Evolutionary conservation across 2,329 filamentous ascomycete species (phyloP), one percentile per base, ranked within the genome.

Genomic region (Didymosphaeria variabile): DNA sequence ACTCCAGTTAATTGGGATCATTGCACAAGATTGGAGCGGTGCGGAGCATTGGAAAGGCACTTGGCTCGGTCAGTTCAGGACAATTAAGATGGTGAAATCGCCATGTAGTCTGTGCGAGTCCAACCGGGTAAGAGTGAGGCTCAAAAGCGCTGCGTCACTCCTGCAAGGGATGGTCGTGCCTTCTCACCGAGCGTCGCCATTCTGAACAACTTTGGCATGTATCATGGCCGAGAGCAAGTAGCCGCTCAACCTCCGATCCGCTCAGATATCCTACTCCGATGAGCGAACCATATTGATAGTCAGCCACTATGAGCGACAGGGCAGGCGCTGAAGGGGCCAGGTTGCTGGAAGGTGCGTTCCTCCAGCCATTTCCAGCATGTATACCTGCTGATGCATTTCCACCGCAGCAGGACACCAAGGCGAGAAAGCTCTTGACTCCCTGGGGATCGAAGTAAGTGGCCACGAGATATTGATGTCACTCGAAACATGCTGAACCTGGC

Each of bases 301-400:
- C 21, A 21, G 21, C 17, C 42, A 47, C n/a, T 1, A 69, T 68
- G 66, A 46, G 31, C 9, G 15, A 40, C 15, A 58, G 42, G n/a
- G 55, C 45, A 40, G 55, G 12, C 8, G 63, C 60, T 36, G 68
- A 69, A 47, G 64, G 59, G 19, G 60, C 64, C 49, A 58, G 61
- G 62, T 57, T 69, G 13, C 60, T 71, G 38, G 57, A 61, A 62
- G 61, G 68, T 68, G 59, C 21, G 40, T 44, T 8, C 15, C 34
- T 21, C 9, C 19, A 36, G 13, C 5, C 49, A 10, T 13, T 9
- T 42, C n/a, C 10, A 8, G 50, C 12, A 3, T 13, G 15, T 29
- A 15, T 15, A 2, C 3, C 15, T 15, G 34, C 23, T 38, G 36
- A 40, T 45, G 12, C n/a, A n/a, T 32, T 7, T 19, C 38, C n/a